Evolutionary conservation across 257 asterid species (phyloP), one percentile per base, ranked within the genome.

Genomic region (Prunella vulgaris): DNA sequence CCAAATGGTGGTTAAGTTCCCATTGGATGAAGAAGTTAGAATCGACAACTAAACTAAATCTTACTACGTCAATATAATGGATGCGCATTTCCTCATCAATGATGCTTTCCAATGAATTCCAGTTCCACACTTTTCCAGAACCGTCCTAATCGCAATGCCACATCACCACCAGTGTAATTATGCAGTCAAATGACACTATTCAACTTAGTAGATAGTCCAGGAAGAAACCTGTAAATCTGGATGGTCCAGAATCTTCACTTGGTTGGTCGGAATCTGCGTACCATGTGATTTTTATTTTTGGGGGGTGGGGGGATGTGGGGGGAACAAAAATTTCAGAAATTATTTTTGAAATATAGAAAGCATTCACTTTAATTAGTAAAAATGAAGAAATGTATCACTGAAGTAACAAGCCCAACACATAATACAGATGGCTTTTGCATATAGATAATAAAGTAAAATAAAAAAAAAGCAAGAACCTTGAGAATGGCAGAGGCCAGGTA

Each of bases 211-310:
- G 67, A 74, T 63, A 37, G n/a, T 69, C 66, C 48, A 18, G 37
- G 70, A 68, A 73, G 40, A 70, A 52, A 90, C 97, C 97, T 89
- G 93, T 74, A 94, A 46, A 77, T 85, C 88, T 71, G 93, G 96
- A 81, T 94, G 95, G 75, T 91, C 92, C 15, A 88, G 77, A 75
- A 89, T 72, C 77, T 83, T 91, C 77, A 91, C 99, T 69, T 83
- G 95, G 61, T 80, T 75, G 17, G 76, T 38, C 7, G 93, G 90
- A 79, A 94, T 83, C 97, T 93, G 88, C 75, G 78, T 70, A 25
- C 14, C 25, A 71, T 38, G 70, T 28, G 18, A 68, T 49, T 42
- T 42, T 40, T 12, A n/a, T 40, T 12, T 40, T 37, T 8, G 12
- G 48, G 40, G 40, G 33, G 33, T n/a, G n/a, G n/a, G n/a, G n/a